Base-by-base conservation (phyloP, 164 flowering plant genomes). In the Cinnamomum chago region DNA sequence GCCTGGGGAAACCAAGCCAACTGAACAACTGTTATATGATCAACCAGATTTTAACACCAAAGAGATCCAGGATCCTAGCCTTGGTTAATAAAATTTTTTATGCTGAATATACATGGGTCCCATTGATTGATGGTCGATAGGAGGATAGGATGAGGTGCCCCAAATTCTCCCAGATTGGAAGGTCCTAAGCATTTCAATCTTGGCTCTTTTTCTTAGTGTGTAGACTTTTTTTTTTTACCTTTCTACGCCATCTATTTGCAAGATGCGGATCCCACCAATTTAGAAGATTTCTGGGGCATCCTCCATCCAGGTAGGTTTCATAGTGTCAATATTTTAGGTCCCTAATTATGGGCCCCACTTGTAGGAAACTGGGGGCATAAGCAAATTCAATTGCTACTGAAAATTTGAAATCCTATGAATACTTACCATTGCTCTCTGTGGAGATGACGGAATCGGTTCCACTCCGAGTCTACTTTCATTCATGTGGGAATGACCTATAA, bases 401-500 rank as follows among this genome's bases (percentile, higher is more conserved):
- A 20, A 55, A 55, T 15, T 55, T 67, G 24, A 27, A 70, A 50
- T 22, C 11, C 11, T 33, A n/a, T 55, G 28, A 15, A 2, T 23
- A 50, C 85, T 81, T 85, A 86, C 90, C 67, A 51, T 22, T 72
- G 82, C 67, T 9, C 75, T 62, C 50, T 78, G 81, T 64, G 78
- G 85, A 75, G 70, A 67, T 73, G 79, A 71, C 70, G 62, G 72
- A 72, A 70, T 81, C 22, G 73, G 73, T 20, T 89, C 92, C 47
- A 70, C 73, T 28, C 82, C 87, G 23, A 76, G 72, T 82, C 71
- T 73, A 60, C 79, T 80, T 77, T 75, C 74, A 70, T 72, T 80
- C 77, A 75, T 75, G 50, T 82, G 80, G 35, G 92, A 84, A 71
- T 77, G 76, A 73, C 86, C 96, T 91, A 60, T 67, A 12, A n/a